Percentiles rank a stretch among this genome's conserved stretches.
Conservation (phyloP, 306 rosid genomes). For the Prunus mongolica region DNA sequence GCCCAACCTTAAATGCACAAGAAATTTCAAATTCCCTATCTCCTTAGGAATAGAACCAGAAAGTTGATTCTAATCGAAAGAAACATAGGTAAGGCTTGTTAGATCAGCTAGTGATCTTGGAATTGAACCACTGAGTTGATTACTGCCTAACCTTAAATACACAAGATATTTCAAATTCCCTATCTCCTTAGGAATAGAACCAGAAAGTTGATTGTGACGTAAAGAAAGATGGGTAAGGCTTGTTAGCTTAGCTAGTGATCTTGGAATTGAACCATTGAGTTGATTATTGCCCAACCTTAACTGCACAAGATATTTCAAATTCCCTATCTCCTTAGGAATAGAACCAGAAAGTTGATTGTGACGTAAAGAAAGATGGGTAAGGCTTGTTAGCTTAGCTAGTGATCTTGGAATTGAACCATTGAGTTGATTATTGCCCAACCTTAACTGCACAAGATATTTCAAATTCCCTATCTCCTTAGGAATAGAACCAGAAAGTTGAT, state of each 20-base stretch:
- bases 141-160: background rate
- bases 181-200: no score
- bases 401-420: background rate
- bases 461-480: no score
- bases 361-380: rapidly evolving
- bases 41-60: background rate
- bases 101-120: background rate
- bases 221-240: no score
- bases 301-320: no score
- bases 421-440: background rate
- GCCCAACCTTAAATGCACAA: background rate
- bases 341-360: no score
- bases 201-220: no score
- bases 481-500: no score
- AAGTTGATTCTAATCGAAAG: background rate
- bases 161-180: no score
- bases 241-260: no score
- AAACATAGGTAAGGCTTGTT: background rate
- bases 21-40: background rate
- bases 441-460: background rate
- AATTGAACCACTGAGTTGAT: background rate
- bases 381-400: background rate
- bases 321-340: no score
- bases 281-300: no score
- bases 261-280: no score